Evolutionary conservation across 2,329 filamentous ascomycete species (phyloP).

Genomic region (Colletotrichum godetiae): DNA sequence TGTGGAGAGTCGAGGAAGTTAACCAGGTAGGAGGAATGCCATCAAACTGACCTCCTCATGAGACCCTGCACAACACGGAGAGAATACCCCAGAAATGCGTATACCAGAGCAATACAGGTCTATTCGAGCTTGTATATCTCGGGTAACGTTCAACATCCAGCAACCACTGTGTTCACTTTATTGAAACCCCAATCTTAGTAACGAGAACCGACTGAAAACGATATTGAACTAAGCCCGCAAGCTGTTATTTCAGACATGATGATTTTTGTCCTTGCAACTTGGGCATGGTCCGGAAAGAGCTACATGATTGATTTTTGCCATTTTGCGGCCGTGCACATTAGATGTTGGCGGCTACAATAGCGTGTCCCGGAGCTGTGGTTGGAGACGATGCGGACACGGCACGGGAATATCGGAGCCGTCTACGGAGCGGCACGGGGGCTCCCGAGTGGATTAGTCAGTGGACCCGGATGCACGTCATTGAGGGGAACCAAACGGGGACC

Average conservation of each 20-base stretch:
- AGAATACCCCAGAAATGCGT: background rate
- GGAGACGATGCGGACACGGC: constrained; percentile 1
- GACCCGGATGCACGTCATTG: constrained; percentile 28
- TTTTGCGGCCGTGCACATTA: too few species aligned
- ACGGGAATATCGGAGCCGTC: constrained; percentile 13
- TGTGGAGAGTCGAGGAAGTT: background rate
- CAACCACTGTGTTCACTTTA: background rate
- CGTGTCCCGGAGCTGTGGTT: background rate
- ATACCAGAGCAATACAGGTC: background rate
- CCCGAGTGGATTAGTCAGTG: constrained; percentile 33
- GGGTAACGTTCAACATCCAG: background rate
- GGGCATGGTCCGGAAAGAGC: too few species aligned
- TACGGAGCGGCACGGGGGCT: constrained; percentile 12
- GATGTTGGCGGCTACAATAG: background rate
- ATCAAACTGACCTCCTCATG: background rate
- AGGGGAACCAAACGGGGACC: constrained; percentile 18
- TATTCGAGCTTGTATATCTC: background rate
- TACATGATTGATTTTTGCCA: too few species aligned
- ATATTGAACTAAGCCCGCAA: background rate
- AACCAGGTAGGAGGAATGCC: background rate
- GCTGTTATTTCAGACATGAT: too few species aligned
- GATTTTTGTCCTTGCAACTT: too few species aligned
- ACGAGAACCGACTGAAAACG: background rate
- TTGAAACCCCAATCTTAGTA: background rate
- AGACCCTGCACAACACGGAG: background rate